Evolutionary conservation across 2,329 filamentous ascomycete genomes (phyloP).

Genomic region (Fusarium phyllophilum): DNA sequence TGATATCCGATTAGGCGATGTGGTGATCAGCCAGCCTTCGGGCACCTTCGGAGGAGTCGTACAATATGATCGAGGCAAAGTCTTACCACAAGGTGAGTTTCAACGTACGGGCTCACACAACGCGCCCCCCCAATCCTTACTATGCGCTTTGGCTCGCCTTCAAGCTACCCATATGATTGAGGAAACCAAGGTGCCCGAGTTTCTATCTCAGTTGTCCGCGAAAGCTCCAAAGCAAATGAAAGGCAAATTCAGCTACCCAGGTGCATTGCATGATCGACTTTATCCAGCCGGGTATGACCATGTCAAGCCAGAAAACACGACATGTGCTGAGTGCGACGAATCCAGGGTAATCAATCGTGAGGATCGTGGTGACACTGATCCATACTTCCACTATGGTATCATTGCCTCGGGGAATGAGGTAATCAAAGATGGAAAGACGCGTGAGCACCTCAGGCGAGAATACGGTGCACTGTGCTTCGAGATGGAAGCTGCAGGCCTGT

Average conservation of each 20-base stretch:
- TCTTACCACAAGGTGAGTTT: rapidly evolving
- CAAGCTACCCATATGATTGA: background rate
- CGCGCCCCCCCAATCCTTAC: rapidly evolving
- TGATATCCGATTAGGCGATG: background rate
- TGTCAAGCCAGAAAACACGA: background rate
- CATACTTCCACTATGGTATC: background rate
- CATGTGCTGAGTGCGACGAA: background rate
- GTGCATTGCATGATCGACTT: rapidly evolving
- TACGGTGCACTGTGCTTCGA: background rate
- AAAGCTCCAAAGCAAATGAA: background rate
- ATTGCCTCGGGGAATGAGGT: background rate
- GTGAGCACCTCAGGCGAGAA: background rate
- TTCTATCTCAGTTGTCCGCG: rapidly evolving
- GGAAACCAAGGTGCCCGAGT: rapidly evolving
- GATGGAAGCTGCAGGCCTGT: background rate
- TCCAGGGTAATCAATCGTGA: background rate
- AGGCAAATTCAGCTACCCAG: background rate
- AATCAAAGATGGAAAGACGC: background rate
- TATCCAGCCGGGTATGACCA: rapidly evolving
- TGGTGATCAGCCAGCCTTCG: background rate
- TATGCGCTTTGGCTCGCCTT: too few relatives aligned
- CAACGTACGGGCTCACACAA: rapidly evolving
- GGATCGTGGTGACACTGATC: background rate
- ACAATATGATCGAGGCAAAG: background rate
- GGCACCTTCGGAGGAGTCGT: rapidly evolving